Evolutionary conservation across 2,329 filamentous ascomycete species (phyloP).

Genomic region (Talaromyces sp.): DNA sequence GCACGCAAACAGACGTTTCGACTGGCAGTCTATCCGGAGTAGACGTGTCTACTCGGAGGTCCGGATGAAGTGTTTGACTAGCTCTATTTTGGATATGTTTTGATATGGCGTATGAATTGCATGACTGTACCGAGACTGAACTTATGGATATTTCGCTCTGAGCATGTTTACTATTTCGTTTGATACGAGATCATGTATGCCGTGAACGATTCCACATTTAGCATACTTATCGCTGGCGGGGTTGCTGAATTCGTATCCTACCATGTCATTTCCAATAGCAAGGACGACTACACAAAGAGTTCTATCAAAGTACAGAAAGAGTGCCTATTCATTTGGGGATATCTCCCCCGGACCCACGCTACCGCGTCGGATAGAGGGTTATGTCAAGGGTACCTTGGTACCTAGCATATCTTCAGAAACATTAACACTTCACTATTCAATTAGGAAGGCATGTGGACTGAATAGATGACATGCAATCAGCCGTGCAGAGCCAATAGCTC

Average conservation of each 20-base stretch:
- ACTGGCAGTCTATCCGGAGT: neutral
- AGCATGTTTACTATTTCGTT: neutral
- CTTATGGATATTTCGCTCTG: neutral
- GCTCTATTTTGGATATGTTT: neutral
- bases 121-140: neutral
- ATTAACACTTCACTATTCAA: neutral
- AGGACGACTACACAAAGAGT: neutral
- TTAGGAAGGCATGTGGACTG: neutral
- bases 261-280: neutral
- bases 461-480: neutral
- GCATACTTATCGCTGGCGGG: neutral
- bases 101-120: neutral
- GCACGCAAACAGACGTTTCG: neutral
- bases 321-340: neutral
- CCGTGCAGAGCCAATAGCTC: neutral
- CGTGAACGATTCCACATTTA: neutral
- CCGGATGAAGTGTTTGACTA: neutral
- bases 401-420: no score
- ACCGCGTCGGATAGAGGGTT: no score
- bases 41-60: neutral
- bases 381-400: no score
- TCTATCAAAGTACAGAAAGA: neutral
- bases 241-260: no score
- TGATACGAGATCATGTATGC: neutral
- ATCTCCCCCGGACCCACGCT: neutral